Base-by-base conservation (phyloP, 129 eudicot species). In the Arctium lappa region DNA sequence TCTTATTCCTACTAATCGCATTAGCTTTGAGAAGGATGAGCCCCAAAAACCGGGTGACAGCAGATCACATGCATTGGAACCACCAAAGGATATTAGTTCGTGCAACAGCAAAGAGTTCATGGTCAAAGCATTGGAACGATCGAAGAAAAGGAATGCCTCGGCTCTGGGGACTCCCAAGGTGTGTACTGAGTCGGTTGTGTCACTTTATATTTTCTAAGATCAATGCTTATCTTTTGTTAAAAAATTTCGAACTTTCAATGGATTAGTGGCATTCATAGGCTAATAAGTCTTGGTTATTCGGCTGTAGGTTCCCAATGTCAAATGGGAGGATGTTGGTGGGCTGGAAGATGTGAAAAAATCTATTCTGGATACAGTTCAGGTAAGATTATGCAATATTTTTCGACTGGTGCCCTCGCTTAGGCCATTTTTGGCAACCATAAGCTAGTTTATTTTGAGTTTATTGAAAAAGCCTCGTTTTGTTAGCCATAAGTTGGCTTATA, bases 321-420 rank as follows among this genome's bases (percentile, higher is more conserved):
- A 93, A 83, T 95, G 99, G 99, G 99, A 95, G 65, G 99, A 95
- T 90, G 98, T 95, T 85, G 99, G 99, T 79, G 99, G 99, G 76
- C 94, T 95, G 80, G 99, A 95, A 90, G 98, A 95, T 85, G 99
- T 93, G 73, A 95, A 95, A 87, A 91, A 93, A 85, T 91, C 97
- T 38, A 95, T 95, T 82, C 88, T 93, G 81, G 99, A 95, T 86
- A 95, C 99, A 15, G 95, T 95, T 85, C 99, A 91, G 94, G 99
- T 91, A 79, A 48, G 79, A 12, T 62, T 73, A 80, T 77, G 85
- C 75, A 69, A 74, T 10, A 16, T 44, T 44, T 60, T 53, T 53
- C 65, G 27, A 15, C 2, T 53, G 6, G 1, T 53, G 3, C 27
- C 22, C 6, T 12, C 1, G 7, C 65, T 13, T 50, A 13, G 60